Evolutionary conservation across 306 rosid genomes (phyloP).

Genomic region (Quercus agrifolia): DNA sequence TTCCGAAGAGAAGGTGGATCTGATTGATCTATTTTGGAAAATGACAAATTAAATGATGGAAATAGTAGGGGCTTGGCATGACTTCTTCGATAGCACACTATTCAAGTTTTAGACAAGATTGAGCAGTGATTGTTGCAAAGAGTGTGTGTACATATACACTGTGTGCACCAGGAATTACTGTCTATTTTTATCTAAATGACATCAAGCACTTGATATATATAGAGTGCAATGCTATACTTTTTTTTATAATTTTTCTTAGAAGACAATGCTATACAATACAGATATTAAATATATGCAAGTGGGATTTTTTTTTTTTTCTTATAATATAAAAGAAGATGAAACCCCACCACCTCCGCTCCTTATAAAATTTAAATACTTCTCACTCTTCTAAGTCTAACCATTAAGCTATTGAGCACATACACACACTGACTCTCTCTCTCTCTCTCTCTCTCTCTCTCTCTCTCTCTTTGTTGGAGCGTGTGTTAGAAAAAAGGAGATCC

Average conservation of each 20-base stretch:
- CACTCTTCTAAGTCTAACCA: constrained; percentile 5
- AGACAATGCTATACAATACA: no score
- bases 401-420: no score
- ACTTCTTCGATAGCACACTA: not conserved
- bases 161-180: no score
- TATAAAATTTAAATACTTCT: constrained; percentile 34
- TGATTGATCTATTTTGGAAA: constrained; percentile 43
- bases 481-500: constrained; percentile 4
- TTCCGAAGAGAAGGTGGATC: constrained; percentile 22
- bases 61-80: not conserved
- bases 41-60: constrained; percentile 32
- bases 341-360: constrained; percentile 11
- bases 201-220: no score
- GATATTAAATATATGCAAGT: no score
- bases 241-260: no score
- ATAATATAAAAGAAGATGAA: not conserved
- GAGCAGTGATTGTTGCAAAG: no score
- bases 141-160: no score
- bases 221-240: no score
- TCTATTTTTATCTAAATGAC: no score
- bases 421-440: not conserved
- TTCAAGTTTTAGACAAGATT: not conserved
- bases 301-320: no score
- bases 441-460: constrained; percentile 19
- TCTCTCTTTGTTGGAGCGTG: not conserved